phyloP scores from a whole-genome alignment of 352 stramenopile species.

The Phytophthora brassicae region DNA sequence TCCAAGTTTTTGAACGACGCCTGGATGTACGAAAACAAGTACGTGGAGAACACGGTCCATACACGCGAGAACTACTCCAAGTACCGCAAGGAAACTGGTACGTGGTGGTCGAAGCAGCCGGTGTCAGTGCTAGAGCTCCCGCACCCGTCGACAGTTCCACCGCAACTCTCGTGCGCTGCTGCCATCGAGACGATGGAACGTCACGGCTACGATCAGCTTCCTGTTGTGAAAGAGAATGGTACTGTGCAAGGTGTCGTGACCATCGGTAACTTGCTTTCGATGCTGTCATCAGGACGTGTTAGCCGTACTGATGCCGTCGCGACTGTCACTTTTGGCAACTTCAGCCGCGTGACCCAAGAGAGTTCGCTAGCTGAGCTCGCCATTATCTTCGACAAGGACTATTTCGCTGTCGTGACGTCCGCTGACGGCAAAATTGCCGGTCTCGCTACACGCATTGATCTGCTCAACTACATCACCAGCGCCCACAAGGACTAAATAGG shows the following conservation, averaged over 20 bases:
- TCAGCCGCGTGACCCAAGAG: conserved; percentile 89
- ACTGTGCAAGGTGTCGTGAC: conserved; percentile 93
- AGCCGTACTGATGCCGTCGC: conserved; percentile 78
- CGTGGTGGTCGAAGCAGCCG: conserved; percentile 93
- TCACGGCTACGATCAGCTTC: conserved; percentile 86
- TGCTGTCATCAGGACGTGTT: conserved; percentile 87
- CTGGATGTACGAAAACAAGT: conserved; percentile 90
- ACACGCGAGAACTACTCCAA: conserved; percentile 70
- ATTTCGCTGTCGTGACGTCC: conserved; percentile 92
- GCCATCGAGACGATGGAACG: conserved; percentile 92
- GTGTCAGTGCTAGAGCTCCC: conserved; percentile 75
- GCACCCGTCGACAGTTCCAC: conserved; percentile 87
- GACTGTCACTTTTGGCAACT: conserved; percentile 93
- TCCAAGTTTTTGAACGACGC: conserved; percentile 95
- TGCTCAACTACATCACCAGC: conserved; percentile 94
- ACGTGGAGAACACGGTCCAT: conserved; percentile 67
- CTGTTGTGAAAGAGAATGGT: conserved; percentile 70
- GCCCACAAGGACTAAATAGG: conserved; percentile 21
- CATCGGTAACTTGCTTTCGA: conserved; percentile 93
- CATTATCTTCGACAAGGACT: conserved; percentile 95
- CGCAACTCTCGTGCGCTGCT: conserved; percentile 86
- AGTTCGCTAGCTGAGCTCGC: conserved; percentile 90
- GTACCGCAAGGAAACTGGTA: conserved; percentile 67
- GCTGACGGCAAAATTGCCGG: conserved; percentile 81
- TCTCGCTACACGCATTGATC: conserved; percentile 95